Percentiles rank a stretch among this genome's conserved stretches.
phyloP scores from a whole-genome alignment of 1,284 basidiomycete species.

The Sporisorium iseilematis-ciliati region DNA sequence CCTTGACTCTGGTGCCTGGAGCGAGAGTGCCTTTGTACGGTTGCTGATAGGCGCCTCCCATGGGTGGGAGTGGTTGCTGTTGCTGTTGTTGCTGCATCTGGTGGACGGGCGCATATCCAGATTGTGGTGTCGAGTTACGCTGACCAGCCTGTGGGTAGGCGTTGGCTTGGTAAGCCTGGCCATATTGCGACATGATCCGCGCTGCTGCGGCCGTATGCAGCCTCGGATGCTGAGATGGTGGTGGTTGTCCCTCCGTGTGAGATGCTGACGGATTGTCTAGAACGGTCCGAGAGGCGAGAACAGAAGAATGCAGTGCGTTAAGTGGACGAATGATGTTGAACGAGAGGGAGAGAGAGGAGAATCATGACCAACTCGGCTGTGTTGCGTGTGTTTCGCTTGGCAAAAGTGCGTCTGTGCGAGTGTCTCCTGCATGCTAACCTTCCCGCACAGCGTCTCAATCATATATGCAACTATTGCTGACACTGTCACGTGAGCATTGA shows the following conservation, averaged over 20 bases:
- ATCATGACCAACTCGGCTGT: not conserved
- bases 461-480: not conserved
- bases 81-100: constrained; percentile 32
- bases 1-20: constrained; percentile 85
- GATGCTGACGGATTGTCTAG: too few species aligned
- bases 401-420: constrained; percentile 9
- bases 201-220: constrained; percentile 7
- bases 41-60: constrained; percentile 36
- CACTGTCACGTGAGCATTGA: constrained; percentile 32
- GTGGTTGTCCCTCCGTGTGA: not conserved
- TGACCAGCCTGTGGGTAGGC: constrained; percentile 21
- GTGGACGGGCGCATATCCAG: constrained; percentile 28
- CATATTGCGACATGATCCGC: constrained; percentile 43
- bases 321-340: too few species aligned
- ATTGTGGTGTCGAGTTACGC: constrained; percentile 10
- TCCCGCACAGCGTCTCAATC: too few species aligned
- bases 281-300: too few species aligned
- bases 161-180: constrained; percentile 27
- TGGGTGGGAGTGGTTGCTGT: constrained; percentile 20
- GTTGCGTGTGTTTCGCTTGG: constrained; percentile 1
- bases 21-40: constrained; percentile 56
- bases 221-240: constrained; percentile 1
- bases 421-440: not conserved
- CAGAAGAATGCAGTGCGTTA: too few species aligned
- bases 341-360: too few species aligned